Evolutionary conservation across 148 eudicot genomes (phyloP), one percentile per base, ranked within the genome.

Genomic region (Spergularia bocconei): DNA sequence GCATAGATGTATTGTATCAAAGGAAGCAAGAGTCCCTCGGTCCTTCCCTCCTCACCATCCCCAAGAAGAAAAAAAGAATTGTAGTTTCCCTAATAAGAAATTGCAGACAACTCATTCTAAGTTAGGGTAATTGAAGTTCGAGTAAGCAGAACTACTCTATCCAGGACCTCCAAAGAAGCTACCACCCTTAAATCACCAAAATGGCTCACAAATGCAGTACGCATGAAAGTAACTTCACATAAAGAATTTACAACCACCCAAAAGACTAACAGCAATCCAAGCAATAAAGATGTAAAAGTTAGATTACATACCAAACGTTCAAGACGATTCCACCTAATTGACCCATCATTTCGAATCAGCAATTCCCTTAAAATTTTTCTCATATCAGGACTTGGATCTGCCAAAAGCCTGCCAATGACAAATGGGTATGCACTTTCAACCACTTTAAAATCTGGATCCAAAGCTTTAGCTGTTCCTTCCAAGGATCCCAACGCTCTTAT

Each of bases 381-480:
- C 98, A 95, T 95, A 70, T 95, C 98, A 77, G 93, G 96, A 82
- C 85, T 89, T 83, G 98, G 92, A 79, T 95, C 98, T 54, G 78
- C 93, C 89, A 95, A 80, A 74, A 94, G 96, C 83, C 98, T 85
- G 52, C 96, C 98, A 73, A 95, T 92, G 74, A 95, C 93, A 75
- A 84, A 94, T 59, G 97, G 98, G 78, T 95, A 95, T 41, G 97
- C 97, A 85, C 98, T 95, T 81, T 95, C 97, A 71, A 95, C 86
- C 33, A 95, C 98, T 79, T 92, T 79, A 67, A 95, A 95, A 75
- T 89, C 91, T 54, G 98, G 97, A 80, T 95, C 97, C 87, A 95
- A 77, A 68, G 88, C 91, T 82, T 95, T 95, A 72, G 98, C 98
- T 71, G 98, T 94, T 77, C 98, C 98, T 86, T 95, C 98, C 80